Evolutionary conservation across 768 basidiomycete genomes (phyloP).

Genomic region (Tricholoma sp.): DNA sequence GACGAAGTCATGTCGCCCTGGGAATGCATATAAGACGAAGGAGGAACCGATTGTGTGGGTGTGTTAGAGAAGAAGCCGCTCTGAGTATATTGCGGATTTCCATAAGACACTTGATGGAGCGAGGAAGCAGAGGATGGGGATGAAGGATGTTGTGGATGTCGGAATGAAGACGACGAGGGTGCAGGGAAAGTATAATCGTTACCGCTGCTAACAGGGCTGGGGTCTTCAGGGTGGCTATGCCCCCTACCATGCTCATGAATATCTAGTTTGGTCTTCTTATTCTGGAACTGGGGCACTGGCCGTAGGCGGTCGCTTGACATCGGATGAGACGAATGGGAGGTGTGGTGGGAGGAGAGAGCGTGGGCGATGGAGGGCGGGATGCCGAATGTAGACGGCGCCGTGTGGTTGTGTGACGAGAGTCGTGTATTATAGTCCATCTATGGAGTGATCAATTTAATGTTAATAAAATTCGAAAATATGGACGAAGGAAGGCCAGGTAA

Average conservation of each 20-base stretch:
- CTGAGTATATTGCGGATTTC: neutral
- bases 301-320: conserved; percentile 1
- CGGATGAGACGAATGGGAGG: neutral
- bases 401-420: neutral
- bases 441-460: neutral
- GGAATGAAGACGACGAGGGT: neutral
- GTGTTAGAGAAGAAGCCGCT: neutral
- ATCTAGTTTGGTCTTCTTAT: neutral
- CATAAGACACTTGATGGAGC: neutral
- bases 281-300: neutral
- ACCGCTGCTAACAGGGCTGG: neutral
- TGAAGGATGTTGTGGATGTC: neutral
- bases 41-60: neutral
- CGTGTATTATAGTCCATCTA: neutral
- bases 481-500: neutral
- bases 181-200: neutral
- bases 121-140: neutral
- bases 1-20: neutral
- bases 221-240: neutral
- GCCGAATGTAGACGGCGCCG: neutral
- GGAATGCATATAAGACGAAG: neutral
- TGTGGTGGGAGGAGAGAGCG: neutral
- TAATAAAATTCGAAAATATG: neutral
- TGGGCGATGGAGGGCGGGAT: neutral
- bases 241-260: neutral